These are phyloP conservation scores for Fomitopsis pulvina DNA, from an alignment of 768 basidiomycete genomes.

Conservation along the genomic window DNA sequence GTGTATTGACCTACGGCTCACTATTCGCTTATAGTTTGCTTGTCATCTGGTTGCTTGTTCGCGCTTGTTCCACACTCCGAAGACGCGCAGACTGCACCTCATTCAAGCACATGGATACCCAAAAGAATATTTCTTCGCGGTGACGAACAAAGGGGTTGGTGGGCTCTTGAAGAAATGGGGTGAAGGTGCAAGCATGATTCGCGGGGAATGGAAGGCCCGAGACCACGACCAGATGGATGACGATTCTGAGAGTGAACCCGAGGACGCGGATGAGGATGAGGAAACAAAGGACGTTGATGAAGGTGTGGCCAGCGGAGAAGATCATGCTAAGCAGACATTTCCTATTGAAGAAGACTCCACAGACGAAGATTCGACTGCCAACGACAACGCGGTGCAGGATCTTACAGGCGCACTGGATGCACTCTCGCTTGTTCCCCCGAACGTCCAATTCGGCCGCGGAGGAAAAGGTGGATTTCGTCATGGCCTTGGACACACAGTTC, in stretches of 20 bases:
- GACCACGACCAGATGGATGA: constrained; percentile 24
- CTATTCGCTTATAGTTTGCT: constrained; percentile 47
- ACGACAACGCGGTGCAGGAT: constrained; percentile 32
- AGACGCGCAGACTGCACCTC: constrained; percentile 72
- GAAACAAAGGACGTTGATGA: neutral
- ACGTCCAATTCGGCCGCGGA: constrained; percentile 71
- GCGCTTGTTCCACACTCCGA: constrained; percentile 63
- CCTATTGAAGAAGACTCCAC: neutral
- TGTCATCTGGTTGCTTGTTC: constrained; percentile 64
- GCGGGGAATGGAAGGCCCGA: constrained; percentile 62
- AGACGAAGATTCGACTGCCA: constrained; percentile 9
- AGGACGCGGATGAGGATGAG: constrained; percentile 16
- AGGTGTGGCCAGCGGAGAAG: neutral
- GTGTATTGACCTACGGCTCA: neutral
- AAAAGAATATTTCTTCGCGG: constrained; percentile 85
- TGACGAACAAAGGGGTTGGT: constrained; percentile 88
- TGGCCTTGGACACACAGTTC: neutral
- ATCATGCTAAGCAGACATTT: neutral
- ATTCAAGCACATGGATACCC: constrained; percentile 80
- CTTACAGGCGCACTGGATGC: constrained; percentile 42
- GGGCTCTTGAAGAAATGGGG: constrained; percentile 77
- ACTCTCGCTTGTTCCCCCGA: constrained; percentile 56
- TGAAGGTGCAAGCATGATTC: constrained; percentile 74
- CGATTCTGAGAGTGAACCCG: constrained; percentile 19
- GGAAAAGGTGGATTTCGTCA: constrained; percentile 18